Base-by-base conservation (phyloP, 1,284 basidiomycete genomes). In the Trichosporon sp. region DNA sequence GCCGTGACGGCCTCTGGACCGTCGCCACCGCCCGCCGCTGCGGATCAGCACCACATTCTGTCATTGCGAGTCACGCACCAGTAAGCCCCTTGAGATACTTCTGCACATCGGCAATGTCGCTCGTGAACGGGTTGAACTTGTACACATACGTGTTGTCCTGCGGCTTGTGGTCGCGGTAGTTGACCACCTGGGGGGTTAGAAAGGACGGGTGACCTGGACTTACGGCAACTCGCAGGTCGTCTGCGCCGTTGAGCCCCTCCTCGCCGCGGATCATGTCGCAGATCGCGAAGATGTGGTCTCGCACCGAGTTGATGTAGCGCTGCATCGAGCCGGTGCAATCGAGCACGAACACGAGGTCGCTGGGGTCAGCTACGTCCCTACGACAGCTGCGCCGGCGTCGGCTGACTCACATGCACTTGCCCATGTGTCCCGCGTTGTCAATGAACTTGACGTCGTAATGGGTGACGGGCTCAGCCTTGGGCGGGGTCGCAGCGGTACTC, bases 1-100 rank as follows among this genome's bases (percentile, higher is more conserved):
- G 96, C 95, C 0, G 97, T 99, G 71, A 98, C 93, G 2, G 96
- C 97, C 82, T 99, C 97, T 0, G 97, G 97, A 0, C 97, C 96
- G 86, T 99, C 96, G 11, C 96, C 96, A 35, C 97, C 95, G 14
- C 96, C 96, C 4, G 92, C 92, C 14, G 97, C 97, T 96, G 94
- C 8, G 21, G 4, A 56, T 70, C 32, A 67, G 66, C 32, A 46
- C 12, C 12, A n/a, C 32, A 3, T n/a, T n/a, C 16, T 26, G 32
- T 16, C 4, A 16, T 16, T n/a, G 48, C 4, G 11, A 6, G 48
- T 7, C 35, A 37, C 81, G 73, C 65, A 83, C 82, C 82, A 61
- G 75, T 77, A 21, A 83, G 71, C 0, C 78, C 77, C 61, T 91
- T 91, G 71, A 99, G 88, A 81, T 96, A 89, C 78, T 88, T 90